Conservation (phyloP, 1,139 yeast genomes). For the Kurtzmaniella quercitrusa region DNA sequence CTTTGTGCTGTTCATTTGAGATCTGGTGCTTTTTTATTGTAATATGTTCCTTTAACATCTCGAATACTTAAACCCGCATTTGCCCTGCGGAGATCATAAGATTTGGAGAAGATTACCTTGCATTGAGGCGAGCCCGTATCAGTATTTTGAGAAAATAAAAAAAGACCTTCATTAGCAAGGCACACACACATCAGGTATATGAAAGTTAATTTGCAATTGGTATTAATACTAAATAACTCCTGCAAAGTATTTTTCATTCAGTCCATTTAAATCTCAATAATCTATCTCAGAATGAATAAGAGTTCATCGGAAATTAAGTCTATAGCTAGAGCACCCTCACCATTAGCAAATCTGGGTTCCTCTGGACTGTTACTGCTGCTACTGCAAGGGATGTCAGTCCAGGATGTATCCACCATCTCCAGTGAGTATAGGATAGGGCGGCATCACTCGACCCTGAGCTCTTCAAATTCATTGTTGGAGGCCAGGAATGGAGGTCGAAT, state of each 20-base stretch:
- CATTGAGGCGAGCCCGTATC: not conserved
- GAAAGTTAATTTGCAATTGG: not conserved
- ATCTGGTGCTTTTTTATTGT: too few species aligned
- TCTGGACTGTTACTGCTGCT: not conserved
- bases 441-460: slow-evolving; percentile 1
- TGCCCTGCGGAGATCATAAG: not conserved
- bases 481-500: not conserved
- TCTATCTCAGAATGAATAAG: not conserved
- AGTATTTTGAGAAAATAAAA: not conserved
- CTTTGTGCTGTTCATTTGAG: too few species aligned
- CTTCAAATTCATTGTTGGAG: not conserved
- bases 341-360: not conserved
- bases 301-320: not conserved
- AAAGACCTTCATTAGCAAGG: not conserved
- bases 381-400: not conserved
- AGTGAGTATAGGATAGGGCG: slow-evolving; percentile 7
- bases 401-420: slow-evolving; percentile 6
- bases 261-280: not conserved
- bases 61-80: not conserved
- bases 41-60: too few species aligned
- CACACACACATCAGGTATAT: not conserved
- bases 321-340: not conserved
- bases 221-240: not conserved
- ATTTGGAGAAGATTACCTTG: not conserved
- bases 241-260: not conserved